Evolutionary conservation across 2,329 filamentous ascomycete species (phyloP).

Genomic region (Escovopsis weberi): DNA sequence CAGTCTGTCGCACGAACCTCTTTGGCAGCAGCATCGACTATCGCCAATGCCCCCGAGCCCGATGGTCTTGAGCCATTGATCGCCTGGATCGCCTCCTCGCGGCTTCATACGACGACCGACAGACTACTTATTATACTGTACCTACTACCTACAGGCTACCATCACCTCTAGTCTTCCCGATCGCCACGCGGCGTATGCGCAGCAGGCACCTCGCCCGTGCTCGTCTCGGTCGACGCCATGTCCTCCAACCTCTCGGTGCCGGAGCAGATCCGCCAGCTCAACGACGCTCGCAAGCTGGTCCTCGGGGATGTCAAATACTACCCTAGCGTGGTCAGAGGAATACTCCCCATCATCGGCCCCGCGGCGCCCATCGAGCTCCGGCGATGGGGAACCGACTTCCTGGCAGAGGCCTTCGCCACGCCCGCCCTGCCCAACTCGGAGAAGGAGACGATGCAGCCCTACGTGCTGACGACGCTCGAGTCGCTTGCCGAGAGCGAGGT

Average conservation of each 20-base stretch:
- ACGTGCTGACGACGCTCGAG: slow-evolving; percentile 64
- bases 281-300: slow-evolving; percentile 80
- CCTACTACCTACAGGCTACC: no score
- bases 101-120: background rate
- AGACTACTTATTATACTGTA: background rate
- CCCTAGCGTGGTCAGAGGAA: slow-evolving; percentile 77
- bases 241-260: slow-evolving; percentile 44
- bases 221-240: slow-evolving; percentile 26
- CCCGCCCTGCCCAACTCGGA: slow-evolving; percentile 63
- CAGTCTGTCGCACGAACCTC: no score
- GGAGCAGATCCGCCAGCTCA: slow-evolving; percentile 75
- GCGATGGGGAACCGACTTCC: slow-evolving; percentile 91
- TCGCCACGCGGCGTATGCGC: background rate
- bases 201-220: background rate
- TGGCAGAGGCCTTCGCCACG: slow-evolving; percentile 90
- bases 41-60: background rate
- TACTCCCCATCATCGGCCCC: slow-evolving; percentile 78
- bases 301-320: slow-evolving; percentile 80
- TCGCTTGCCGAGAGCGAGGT: slow-evolving; percentile 57
- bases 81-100: no score
- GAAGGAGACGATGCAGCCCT: slow-evolving; percentile 67
- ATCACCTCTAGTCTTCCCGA: no score
- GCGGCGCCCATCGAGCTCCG: slow-evolving; percentile 64
- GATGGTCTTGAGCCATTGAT: background rate
- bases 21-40: no score